These are phyloP conservation scores for Talaromyces sp. DNA, from an alignment of 2,329 filamentous ascomycete species.

Conservation along the genomic window DNA sequence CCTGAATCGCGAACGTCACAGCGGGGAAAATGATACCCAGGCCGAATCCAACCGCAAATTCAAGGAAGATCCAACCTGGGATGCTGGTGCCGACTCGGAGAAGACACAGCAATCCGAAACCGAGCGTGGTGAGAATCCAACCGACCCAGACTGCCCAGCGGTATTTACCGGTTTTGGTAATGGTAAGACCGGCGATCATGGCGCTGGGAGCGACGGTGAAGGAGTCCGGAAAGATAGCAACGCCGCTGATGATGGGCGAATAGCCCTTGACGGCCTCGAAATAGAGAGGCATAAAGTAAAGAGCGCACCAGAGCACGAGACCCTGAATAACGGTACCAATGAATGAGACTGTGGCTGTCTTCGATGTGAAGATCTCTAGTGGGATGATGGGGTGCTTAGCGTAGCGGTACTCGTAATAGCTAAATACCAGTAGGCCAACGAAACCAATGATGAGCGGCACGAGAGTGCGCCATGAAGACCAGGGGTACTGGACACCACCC, in stretches of 20 bases:
- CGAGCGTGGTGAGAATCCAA: slow-evolving; percentile 59
- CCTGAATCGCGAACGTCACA: slow-evolving; percentile 63
- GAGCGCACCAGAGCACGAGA: slow-evolving; percentile 35
- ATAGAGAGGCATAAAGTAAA: slow-evolving; percentile 47
- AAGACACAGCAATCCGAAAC: slow-evolving; percentile 50
- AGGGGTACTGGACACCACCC: slow-evolving; percentile 30
- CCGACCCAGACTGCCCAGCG: slow-evolving; percentile 60
- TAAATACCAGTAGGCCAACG: slow-evolving; percentile 25
- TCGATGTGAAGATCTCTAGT: slow-evolving; percentile 44
- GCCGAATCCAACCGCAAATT: slow-evolving; percentile 58
- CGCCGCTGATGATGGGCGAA: slow-evolving; percentile 50
- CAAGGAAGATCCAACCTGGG: slow-evolving; percentile 59
- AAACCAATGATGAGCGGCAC: slow-evolving; percentile 31
- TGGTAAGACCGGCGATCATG: slow-evolving; percentile 47
- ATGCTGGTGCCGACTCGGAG: slow-evolving; percentile 9
- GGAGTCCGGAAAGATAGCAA: slow-evolving; percentile 58
- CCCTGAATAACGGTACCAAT: slow-evolving; percentile 39
- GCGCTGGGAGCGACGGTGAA: slow-evolving; percentile 63
- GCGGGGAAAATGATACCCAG: slow-evolving; percentile 63
- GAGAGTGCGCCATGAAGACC: slow-evolving; percentile 30
- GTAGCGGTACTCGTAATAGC: slow-evolving; percentile 19
- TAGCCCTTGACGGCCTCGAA: slow-evolving; percentile 43
- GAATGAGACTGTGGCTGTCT: slow-evolving; percentile 35
- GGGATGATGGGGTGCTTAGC: slow-evolving; percentile 40
- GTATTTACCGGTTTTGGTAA: slow-evolving; percentile 58